Conservation (phyloP, 2,329 filamentous ascomycete species). For the Mycosphaerella sp. region DNA sequence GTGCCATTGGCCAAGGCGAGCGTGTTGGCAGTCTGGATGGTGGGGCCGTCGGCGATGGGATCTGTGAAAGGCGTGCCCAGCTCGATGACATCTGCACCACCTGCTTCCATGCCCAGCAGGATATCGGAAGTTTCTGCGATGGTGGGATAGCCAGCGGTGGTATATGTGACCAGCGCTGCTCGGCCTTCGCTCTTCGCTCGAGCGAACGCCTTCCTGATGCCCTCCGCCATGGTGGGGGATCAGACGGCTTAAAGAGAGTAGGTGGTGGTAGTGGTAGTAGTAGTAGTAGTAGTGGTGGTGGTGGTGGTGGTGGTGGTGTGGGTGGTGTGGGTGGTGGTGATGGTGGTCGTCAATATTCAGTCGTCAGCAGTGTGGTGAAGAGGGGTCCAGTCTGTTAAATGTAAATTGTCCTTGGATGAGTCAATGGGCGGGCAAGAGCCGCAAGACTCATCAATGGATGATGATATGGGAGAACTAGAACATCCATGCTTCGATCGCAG, state of each 20-base stretch:
- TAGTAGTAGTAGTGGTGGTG: not conserved
- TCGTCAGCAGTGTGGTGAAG: too few species aligned
- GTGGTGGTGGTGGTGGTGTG: not conserved
- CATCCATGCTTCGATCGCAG: too few species aligned
- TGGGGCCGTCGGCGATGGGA: constrained; percentile 94
- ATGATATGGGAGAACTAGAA: too few species aligned
- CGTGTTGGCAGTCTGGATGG: constrained; percentile 92
- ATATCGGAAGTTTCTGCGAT: constrained; percentile 76
- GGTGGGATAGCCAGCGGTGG: constrained; percentile 86
- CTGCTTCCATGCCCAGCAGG: constrained; percentile 82
- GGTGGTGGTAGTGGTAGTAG: not conserved
- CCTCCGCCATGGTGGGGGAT: constrained; percentile 36
- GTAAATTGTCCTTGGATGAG: too few species aligned
- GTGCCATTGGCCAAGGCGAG: constrained; percentile 82
- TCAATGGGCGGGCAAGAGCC: too few species aligned
- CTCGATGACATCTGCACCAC: constrained; percentile 91
- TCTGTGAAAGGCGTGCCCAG: constrained; percentile 96
- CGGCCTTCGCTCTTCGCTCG: constrained; percentile 46
- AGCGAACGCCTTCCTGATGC: constrained; percentile 46
- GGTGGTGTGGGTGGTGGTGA: not conserved
- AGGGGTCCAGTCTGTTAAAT: too few species aligned
- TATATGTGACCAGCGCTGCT: constrained; percentile 86
- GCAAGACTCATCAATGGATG: too few species aligned
- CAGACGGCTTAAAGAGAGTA: not conserved
- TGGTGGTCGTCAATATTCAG: too few species aligned